Evolutionary conservation across 1,284 basidiomycete genomes (phyloP), one percentile per base, ranked within the genome.

Genomic region (Heliocybe sulcata): DNA sequence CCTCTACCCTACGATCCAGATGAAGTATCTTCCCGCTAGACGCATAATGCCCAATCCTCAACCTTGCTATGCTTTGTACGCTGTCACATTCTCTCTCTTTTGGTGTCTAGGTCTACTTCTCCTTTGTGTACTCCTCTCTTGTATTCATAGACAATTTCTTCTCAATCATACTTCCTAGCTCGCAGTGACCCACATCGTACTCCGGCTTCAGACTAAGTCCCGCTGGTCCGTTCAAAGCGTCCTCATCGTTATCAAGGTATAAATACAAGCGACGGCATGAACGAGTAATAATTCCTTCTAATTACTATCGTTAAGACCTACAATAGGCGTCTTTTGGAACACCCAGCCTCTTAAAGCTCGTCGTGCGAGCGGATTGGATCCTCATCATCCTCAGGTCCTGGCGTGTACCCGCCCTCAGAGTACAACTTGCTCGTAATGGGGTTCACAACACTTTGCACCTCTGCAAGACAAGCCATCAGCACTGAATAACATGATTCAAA

Each of bases 381-480:
- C 45, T 85, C 82, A 29, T 80, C 80, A 9, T 75, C 77, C 38
- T 71, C 75, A 10, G 61, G 63, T 10, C 61, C 63, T 31, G 65
- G 59, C 14, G 61, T 56, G 45, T 69, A 66, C 20, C 65, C 65
- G 31, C 69, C 72, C 19, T 75, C 73, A 49, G 75, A 72, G 73
- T 94, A 94, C 52, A 94, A 74, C 73, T 93, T 93, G 67, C 82
- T 82, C 60, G 82, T 82, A 70, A 85, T 83, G 54, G 83, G 83
- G 70, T 76, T 77, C 58, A 86, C 81, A 57, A 79, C 72, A 52
- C 74, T 68, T 70, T 85, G 82, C 58, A 85, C 74, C 63, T 82
- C 80, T 56, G 74, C 68, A 42, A 14, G 49, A n/a, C 27, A 23
- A 42, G 4, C 4, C 4, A 55, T 62, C 52, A 63, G 54, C 35